Evolutionary conservation across 306 rosid genomes (phyloP).

Genomic region (Mucuna pruriens): DNA sequence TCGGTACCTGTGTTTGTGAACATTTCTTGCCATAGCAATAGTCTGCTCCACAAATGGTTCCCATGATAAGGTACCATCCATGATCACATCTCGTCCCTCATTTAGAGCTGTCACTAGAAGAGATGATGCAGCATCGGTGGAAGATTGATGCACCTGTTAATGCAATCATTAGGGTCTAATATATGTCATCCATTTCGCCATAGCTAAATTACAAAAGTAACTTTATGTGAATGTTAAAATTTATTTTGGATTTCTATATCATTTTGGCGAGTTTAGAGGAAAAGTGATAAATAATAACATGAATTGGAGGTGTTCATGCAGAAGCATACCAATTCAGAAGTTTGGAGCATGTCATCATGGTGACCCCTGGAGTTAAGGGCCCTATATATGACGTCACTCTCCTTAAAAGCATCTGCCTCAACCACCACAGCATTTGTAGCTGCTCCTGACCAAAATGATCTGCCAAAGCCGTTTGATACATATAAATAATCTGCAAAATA

Average conservation of each 20-base stretch:
- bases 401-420: slow-evolving; percentile 97
- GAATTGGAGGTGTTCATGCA: background rate
- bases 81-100: slow-evolving; percentile 87
- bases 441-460: slow-evolving; percentile 77
- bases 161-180: background rate
- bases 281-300: background rate
- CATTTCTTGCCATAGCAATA: slow-evolving; percentile 77
- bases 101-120: slow-evolving; percentile 85
- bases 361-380: slow-evolving; percentile 75
- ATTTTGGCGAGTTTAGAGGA: background rate
- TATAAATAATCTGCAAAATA: slow-evolving; percentile 2
- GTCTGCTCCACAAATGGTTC: slow-evolving; percentile 84
- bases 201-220: background rate
- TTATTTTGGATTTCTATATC: background rate
- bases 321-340: slow-evolving; percentile 72
- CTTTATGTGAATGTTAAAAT: background rate
- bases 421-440: slow-evolving; percentile 67
- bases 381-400: slow-evolving; percentile 72
- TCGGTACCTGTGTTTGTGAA: slow-evolving; percentile 75
- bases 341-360: slow-evolving; percentile 83
- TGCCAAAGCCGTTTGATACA: slow-evolving; percentile 43
- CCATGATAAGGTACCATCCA: slow-evolving; percentile 97
- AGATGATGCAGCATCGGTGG: slow-evolving; percentile 89
- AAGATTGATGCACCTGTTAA: slow-evolving; percentile 79
- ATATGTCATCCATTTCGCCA: background rate